A percentile compares a stretch with the other conserved stretches of the same genome.
phyloP scores from a whole-genome alignment of 2,329 filamentous ascomycete genomes.

The Trichoderma koningii region DNA sequence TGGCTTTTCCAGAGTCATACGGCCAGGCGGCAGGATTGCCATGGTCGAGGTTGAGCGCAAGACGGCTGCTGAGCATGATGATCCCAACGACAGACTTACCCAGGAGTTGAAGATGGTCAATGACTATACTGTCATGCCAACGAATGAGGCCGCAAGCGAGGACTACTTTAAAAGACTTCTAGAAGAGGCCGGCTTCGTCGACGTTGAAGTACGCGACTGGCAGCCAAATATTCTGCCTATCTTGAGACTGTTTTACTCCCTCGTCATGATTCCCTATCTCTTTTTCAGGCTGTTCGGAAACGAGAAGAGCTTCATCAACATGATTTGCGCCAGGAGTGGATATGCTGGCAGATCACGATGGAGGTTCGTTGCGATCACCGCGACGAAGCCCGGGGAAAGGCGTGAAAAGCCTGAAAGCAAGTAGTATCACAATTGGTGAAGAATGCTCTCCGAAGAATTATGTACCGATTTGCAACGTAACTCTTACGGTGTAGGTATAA shows the following conservation, averaged over 20 bases:
- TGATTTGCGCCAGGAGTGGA: slow-evolving; percentile 16
- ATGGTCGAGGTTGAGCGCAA: slow-evolving; percentile 42
- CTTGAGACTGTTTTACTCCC: slow-evolving; percentile 49
- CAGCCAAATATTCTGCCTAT: slow-evolving; percentile 52
- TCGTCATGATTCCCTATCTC: slow-evolving; percentile 50
- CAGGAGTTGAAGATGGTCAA: slow-evolving; percentile 44
- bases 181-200: slow-evolving; percentile 47
- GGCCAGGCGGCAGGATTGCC: slow-evolving; percentile 50
- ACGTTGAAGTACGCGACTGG: slow-evolving; percentile 48
- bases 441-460: too few species aligned
- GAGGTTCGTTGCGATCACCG: slow-evolving; percentile 30
- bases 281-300: slow-evolving; percentile 48
- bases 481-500: too few species aligned
- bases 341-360: slow-evolving; percentile 28
- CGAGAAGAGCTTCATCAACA: slow-evolving; percentile 50
- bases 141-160: slow-evolving; percentile 42
- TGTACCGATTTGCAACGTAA: too few species aligned
- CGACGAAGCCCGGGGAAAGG: slow-evolving; percentile 24
- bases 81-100: slow-evolving; percentile 35
- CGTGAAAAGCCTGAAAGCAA: not conserved
- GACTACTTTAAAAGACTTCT: slow-evolving; percentile 47
- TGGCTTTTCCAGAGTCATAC: slow-evolving; percentile 51
- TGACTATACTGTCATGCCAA: slow-evolving; percentile 49
- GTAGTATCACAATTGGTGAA: not conserved
- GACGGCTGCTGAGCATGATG: slow-evolving; percentile 41